phyloP scores from a whole-genome alignment of 2,329 filamentous ascomycete species.

The Triangularia verruculosa region DNA sequence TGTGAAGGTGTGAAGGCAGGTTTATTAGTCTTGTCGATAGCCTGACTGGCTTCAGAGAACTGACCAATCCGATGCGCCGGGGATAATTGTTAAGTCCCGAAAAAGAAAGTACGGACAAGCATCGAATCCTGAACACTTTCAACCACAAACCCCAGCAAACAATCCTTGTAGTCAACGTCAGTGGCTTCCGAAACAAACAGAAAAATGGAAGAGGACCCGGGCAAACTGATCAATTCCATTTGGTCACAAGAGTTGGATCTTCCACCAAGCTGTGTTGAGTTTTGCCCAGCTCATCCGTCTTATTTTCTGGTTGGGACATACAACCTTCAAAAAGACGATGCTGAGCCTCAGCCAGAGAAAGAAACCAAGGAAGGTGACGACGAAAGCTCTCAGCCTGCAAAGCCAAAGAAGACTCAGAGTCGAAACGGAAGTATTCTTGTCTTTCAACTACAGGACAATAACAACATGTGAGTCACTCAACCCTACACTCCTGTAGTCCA shows the following conservation, averaged over 20 bases:
- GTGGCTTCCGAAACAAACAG: slow-evolving; percentile 2
- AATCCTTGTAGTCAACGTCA: not conserved
- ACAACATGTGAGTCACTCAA: slow-evolving; percentile 52
- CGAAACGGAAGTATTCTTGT: slow-evolving; percentile 73
- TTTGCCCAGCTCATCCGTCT: slow-evolving; percentile 59
- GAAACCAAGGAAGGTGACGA: slow-evolving; percentile 27
- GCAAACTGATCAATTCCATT: slow-evolving; percentile 39
- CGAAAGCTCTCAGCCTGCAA: slow-evolving; percentile 25
- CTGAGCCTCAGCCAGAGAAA: slow-evolving; percentile 14
- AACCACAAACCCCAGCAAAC: not conserved
- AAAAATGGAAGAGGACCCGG: slow-evolving; percentile 22
- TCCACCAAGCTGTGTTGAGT: slow-evolving; percentile 76
- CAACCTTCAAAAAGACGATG: slow-evolving; percentile 56
- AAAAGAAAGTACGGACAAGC: slow-evolving; percentile 20
- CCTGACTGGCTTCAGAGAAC: not conserved
- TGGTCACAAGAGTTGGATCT: slow-evolving; percentile 57
- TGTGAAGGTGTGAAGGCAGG: not conserved
- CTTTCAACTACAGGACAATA: slow-evolving; percentile 50
- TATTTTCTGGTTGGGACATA: slow-evolving; percentile 85
- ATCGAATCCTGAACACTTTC: not conserved
- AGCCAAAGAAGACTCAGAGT: slow-evolving; percentile 47
- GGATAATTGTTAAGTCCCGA: slow-evolving; percentile 13
- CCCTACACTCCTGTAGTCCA: slow-evolving; percentile 9
- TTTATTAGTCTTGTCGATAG: not conserved
- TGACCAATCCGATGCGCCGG: slow-evolving; percentile 14